Percentiles rank a stretch among this genome's conserved stretches.
Evolutionary conservation across 805 yeast genomes (phyloP).

Genomic region (Metschnikowia henanensis): DNA sequence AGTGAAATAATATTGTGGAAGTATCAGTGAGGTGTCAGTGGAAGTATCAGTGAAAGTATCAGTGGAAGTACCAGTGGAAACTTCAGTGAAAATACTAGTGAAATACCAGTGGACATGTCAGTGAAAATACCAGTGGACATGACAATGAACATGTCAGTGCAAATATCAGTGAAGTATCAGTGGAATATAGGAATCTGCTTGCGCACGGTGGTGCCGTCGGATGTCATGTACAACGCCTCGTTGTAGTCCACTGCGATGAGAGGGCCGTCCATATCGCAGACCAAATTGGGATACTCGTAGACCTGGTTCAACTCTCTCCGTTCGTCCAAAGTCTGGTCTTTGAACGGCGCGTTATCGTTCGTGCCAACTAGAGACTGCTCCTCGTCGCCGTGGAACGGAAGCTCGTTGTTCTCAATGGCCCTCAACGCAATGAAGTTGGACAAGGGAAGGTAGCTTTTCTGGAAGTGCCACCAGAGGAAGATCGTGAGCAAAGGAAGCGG

Average conservation of each 20-base stretch:
- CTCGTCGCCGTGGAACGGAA: constrained; percentile 21
- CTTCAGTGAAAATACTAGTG: no score
- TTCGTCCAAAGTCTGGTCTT: constrained; percentile 69
- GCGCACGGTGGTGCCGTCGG: constrained; percentile 30
- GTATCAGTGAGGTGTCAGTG: no score
- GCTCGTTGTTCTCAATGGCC: constrained; percentile 58
- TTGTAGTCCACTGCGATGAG: constrained; percentile 68
- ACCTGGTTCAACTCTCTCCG: constrained; percentile 67
- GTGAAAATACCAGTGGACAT: no score
- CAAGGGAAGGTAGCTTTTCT: constrained; percentile 76
- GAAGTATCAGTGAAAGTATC: no score
- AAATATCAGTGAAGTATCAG: constrained; percentile 2
- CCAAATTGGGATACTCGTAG: constrained; percentile 76
- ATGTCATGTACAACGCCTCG: constrained; percentile 30
- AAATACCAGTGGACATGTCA: no score
- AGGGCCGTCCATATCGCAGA: constrained; percentile 79
- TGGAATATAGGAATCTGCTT: constrained; percentile 19
- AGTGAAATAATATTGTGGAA: no score
- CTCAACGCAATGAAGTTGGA: constrained; percentile 84
- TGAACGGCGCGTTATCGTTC: constrained; percentile 10
- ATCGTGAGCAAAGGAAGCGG: constrained; percentile 77
- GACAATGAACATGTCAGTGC: no score
- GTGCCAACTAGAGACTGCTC: constrained; percentile 20
- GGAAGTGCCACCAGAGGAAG: constrained; percentile 74
- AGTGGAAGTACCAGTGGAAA: no score